These are phyloP conservation scores for Athelia sp. DNA, from an alignment of 1,284 basidiomycete genomes.

Conservation along the genomic window DNA sequence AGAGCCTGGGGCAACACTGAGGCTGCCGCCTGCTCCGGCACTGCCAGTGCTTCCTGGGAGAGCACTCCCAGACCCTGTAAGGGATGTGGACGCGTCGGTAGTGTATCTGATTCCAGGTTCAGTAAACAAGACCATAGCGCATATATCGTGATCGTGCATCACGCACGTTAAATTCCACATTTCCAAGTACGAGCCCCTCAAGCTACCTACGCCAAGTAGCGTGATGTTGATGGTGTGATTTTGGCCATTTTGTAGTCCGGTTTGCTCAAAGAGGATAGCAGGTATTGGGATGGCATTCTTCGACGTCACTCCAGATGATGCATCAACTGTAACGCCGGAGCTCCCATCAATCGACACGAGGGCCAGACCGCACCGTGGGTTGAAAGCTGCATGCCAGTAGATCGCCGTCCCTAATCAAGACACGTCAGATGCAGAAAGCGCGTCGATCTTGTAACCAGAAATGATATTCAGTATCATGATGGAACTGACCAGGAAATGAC, in stretches of 20 bases:
- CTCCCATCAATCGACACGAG: not conserved
- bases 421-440: too few relatives aligned
- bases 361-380: not conserved
- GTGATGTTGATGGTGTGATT: not conserved
- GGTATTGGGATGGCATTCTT: not conserved
- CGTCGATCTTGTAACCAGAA: too few relatives aligned
- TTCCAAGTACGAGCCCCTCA: not conserved
- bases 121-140: not conserved
- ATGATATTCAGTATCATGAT: not conserved
- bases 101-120: not conserved
- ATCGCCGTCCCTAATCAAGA: not conserved
- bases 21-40: too few relatives aligned
- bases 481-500: not conserved
- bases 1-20: too few relatives aligned
- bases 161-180: slow-evolving; percentile 1
- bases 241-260: not conserved
- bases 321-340: not conserved
- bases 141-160: not conserved
- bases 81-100: not conserved
- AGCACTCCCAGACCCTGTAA: too few relatives aligned
- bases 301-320: not conserved
- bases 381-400: not conserved
- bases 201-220: not conserved
- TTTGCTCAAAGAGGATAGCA: not conserved
- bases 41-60: too few relatives aligned